Base-by-base conservation (phyloP, 441 rosid species). In the Biscutella auriculata region DNA sequence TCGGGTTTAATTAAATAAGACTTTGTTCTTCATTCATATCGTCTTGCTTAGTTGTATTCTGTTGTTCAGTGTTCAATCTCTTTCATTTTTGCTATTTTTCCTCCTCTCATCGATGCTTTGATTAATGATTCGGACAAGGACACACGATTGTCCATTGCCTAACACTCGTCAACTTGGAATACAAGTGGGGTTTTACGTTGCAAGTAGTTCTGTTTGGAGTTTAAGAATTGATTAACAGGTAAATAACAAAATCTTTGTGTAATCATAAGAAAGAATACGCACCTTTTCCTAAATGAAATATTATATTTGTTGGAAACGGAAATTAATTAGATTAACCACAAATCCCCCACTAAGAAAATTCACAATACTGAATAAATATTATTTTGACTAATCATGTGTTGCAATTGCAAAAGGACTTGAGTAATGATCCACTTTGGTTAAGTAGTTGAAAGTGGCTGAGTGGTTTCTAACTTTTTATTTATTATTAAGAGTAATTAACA, bases 341-440 rank as follows among this genome's bases (percentile, higher is more conserved):
- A n/a, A n/a, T n/a, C 55, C 68, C 17, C 57, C 60, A 60, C 62
- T 46, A 60, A 36, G 6, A 11, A 4, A 28, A 8, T 46, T n/a
- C 43, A 51, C 6, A 39, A 19, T 60, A 53, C 30, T 26, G 32
- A 12, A 39, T n/a, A 16, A 66, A 8, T 14, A 37, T 1, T 15
- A 30, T 28, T 5, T 40, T 32, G 37, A 56, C 57, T 14, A 66
- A 37, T 45, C 10, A 13, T 52, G 54, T 11, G n/a, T n/a, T n/a
- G n/a, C n/a, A n/a, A 43, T 43, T 32, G 5, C 57, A 25, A 45
- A 53, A 53, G 23, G 32, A 16, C 35, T 66, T 8, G 9, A 23
- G 57, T 60, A 60, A 61, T 25, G 46, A 67, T 53, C 50, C 57
- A 67, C 67, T 60, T 67, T 53, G 71, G 71, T 51, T 60, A 67